Percentiles rank a stretch among this genome's conserved stretches.
Evolutionary conservation across 1,284 basidiomycete species (phyloP).

Genomic region (Meira miltonrushii): DNA sequence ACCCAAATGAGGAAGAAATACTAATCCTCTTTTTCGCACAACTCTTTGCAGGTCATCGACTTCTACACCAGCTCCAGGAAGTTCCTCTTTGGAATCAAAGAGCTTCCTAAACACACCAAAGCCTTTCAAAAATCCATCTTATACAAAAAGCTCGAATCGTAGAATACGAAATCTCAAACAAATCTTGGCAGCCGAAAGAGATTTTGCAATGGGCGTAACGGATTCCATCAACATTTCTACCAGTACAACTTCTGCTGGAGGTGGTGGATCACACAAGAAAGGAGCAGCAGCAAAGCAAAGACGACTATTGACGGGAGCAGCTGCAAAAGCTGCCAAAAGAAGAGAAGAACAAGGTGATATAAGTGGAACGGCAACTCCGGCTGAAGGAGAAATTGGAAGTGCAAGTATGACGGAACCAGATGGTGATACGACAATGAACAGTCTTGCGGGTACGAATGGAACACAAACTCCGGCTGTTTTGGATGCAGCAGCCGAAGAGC

Average conservation of each 20-base stretch:
- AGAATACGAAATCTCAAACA: slow-evolving; percentile 15
- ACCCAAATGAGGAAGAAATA: no score
- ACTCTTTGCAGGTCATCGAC: slow-evolving; percentile 10
- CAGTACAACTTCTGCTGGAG: background rate
- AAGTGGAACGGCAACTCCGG: background rate
- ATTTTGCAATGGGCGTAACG: slow-evolving; percentile 1
- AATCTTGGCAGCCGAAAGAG: slow-evolving; percentile 15
- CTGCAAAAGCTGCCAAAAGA: background rate
- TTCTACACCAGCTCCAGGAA: slow-evolving; percentile 1
- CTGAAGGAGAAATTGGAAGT: background rate
- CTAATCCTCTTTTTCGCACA: no score
- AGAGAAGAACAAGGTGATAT: background rate
- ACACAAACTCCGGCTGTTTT: background rate
- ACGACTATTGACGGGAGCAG: background rate
- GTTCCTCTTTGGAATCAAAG: background rate
- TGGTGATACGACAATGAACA: slow-evolving; percentile 1
- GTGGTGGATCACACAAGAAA: background rate
- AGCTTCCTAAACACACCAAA: slow-evolving; percentile 10
- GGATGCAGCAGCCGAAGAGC: background rate
- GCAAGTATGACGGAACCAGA: background rate
- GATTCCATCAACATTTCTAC: background rate
- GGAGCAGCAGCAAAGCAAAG: no score
- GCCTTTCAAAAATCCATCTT: slow-evolving; percentile 13
- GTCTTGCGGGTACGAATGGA: background rate
- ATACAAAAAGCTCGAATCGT: background rate